Evolutionary conservation across 768 basidiomycete species (phyloP).

Genomic region (Boletus sensibilis): DNA sequence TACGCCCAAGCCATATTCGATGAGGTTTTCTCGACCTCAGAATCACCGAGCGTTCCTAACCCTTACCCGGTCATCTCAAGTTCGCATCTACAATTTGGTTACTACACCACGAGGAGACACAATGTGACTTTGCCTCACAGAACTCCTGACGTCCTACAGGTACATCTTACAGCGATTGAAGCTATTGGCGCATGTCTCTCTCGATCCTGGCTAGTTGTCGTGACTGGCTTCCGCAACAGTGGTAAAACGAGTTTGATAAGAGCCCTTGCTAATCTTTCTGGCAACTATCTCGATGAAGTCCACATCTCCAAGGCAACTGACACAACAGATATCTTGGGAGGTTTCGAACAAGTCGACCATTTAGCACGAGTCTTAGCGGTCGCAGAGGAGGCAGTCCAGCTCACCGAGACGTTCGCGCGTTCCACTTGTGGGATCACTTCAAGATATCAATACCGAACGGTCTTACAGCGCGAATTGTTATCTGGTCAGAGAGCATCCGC

Average conservation of each 20-base stretch:
- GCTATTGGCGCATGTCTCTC: constrained; percentile 70
- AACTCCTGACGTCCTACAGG: constrained; percentile 55
- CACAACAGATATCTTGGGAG: constrained; percentile 90
- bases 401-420: constrained; percentile 42
- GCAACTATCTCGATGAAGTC: constrained; percentile 68
- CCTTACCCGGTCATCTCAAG: constrained; percentile 39
- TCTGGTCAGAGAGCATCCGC: constrained; percentile 15
- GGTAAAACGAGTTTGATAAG: constrained; percentile 83
- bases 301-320: constrained; percentile 85
- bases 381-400: constrained; percentile 40
- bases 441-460: constrained; percentile 13
- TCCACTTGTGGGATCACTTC: constrained; percentile 25
- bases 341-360: constrained; percentile 87
- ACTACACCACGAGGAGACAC: constrained; percentile 42
- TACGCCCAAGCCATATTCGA: constrained; percentile 55
- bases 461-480: constrained; percentile 18
- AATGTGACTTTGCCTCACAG: constrained; percentile 35
- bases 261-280: constrained; percentile 66
- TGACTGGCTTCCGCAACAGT: constrained; percentile 68
- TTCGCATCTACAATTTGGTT: constrained; percentile 63
- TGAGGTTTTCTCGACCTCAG: constrained; percentile 41
- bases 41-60: constrained; percentile 40
- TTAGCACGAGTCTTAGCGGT: constrained; percentile 38
- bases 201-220: constrained; percentile 84
- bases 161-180: constrained; percentile 66